Base-by-base conservation (phyloP, 768 basidiomycete genomes). In the Amanita rimosa region DNA sequence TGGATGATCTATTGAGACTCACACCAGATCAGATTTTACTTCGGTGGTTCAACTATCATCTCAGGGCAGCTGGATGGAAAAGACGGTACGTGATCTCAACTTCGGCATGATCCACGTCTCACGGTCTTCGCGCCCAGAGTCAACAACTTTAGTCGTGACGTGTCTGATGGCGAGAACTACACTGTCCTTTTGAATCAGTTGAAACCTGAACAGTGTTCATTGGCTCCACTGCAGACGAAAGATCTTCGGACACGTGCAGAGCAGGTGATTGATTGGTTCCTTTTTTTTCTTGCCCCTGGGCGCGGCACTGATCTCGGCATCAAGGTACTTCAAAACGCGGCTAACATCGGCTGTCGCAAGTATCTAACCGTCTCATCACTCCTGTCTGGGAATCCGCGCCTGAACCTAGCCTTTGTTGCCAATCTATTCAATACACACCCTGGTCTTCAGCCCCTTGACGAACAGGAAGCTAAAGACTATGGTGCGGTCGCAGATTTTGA, bases 31-130 rank as follows among this genome's bases (percentile, higher is more conserved):
- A 98, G 67, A 95, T 99, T 55, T 69, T 99, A 17, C 65, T 99
- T n/a, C 73, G 96, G 38, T 99, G 96, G 96, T 98, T 99, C 71
- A 98, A 99, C 65, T 99, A 85, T 63, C 96, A 99, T 65, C 72
- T 99, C 54, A 98, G 96, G 62, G 87, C 89, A 7, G 96, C 95
- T 21, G 86, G 85, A 1, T 95, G 91, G 86, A 76, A 85, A 48
- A 72, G 89, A 61, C 78, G 82, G 93, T 93, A 39, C 19, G 55
- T 46, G 14, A 17, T 45, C 10, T 42, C 35, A 24, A 26, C 14
- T 35, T 7, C 27, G 16, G 35, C 26, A 44, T 35, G 43, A 22
- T 24, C 13, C 22, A n/a, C 10, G 19, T 37, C 31, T 38, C 13
- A 44, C 36, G 13, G 3, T 3, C 22, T n/a, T 27, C n/a, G 5